These are phyloP conservation scores for Diplodia seriata DNA, from an alignment of 2,329 filamentous ascomycete species.

Conservation along the genomic window DNA sequence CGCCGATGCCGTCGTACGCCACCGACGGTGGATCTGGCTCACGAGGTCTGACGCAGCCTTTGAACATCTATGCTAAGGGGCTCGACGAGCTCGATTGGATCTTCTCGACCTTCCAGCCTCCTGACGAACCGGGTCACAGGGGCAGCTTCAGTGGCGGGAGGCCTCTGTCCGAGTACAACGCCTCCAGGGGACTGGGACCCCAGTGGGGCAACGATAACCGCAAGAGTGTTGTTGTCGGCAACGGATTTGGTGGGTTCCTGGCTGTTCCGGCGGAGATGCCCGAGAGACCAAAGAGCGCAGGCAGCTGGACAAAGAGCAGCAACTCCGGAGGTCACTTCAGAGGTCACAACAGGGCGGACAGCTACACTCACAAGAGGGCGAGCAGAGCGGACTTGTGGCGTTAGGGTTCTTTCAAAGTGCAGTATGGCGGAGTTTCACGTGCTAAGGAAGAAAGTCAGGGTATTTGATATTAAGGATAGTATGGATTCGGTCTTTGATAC, in stretches of 20 bases:
- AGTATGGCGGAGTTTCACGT: neutral
- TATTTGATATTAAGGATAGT: neutral
- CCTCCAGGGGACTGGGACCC: slow-evolving; percentile 57
- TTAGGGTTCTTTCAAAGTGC: slow-evolving; percentile 13
- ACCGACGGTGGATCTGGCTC: slow-evolving; percentile 40
- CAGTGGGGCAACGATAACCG: slow-evolving; percentile 67
- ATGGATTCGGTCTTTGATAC: slow-evolving; percentile 9
- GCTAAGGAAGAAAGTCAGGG: neutral
- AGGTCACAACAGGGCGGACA: slow-evolving; percentile 14
- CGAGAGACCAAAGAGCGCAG: slow-evolving; percentile 46
- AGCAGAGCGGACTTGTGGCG: slow-evolving; percentile 33
- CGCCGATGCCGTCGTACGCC: slow-evolving; percentile 64
- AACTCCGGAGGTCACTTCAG: neutral
- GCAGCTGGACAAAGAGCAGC: slow-evolving; percentile 35
- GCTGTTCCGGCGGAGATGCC: slow-evolving; percentile 60
- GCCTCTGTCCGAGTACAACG: slow-evolving; percentile 55
- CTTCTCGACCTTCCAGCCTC: slow-evolving; percentile 66
- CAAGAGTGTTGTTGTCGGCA: slow-evolving; percentile 69
- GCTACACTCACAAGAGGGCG: slow-evolving; percentile 21
- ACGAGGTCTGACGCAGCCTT: slow-evolving; percentile 52
- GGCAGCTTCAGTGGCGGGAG: slow-evolving; percentile 50
- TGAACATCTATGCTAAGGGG: slow-evolving; percentile 71
- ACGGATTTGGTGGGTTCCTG: slow-evolving; percentile 71
- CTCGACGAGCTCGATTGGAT: slow-evolving; percentile 72
- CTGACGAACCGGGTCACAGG: slow-evolving; percentile 52